Evolutionary conservation across 1,284 basidiomycete species (phyloP).

Genomic region (Moniliophthora roreri): DNA sequence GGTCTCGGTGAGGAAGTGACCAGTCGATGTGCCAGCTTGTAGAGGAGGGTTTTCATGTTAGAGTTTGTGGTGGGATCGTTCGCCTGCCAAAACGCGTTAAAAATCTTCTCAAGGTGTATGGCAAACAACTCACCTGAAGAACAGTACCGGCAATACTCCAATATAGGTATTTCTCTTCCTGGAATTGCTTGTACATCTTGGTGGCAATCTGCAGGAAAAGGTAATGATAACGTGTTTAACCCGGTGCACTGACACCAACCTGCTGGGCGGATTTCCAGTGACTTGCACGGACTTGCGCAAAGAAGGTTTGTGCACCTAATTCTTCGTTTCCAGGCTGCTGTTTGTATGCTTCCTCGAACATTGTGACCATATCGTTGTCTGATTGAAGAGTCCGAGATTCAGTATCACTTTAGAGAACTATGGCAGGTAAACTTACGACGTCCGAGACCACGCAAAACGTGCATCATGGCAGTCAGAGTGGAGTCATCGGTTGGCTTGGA

Average conservation of each 20-base stretch:
- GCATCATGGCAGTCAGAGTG: constrained; percentile 77
- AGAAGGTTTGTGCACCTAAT: constrained; percentile 79
- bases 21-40: constrained; percentile 70
- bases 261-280: constrained; percentile 84
- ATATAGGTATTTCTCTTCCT: constrained; percentile 77
- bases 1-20: constrained; percentile 59
- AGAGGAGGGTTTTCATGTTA: constrained; percentile 63
- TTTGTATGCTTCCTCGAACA: constrained; percentile 82
- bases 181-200: constrained; percentile 76
- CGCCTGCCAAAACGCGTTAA: constrained; percentile 41
- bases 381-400: constrained; percentile 9
- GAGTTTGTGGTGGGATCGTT: constrained; percentile 59
- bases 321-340: constrained; percentile 79
- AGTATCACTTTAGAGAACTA: neutral
- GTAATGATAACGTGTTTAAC: constrained; percentile 16
- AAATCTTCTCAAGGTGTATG: neutral
- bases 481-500: constrained; percentile 67
- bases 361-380: constrained; percentile 76
- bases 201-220: constrained; percentile 55
- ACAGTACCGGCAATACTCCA: constrained; percentile 81
- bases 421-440: constrained; percentile 52
- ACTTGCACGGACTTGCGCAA: constrained; percentile 72
- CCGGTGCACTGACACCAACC: constrained; percentile 36
- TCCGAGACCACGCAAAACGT: constrained; percentile 74
- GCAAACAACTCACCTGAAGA: constrained; percentile 55